A percentile compares a stretch with the other conserved stretches of the same genome.
phyloP scores from a whole-genome alignment of 805 yeast genomes.

The Candida manassasensis region DNA sequence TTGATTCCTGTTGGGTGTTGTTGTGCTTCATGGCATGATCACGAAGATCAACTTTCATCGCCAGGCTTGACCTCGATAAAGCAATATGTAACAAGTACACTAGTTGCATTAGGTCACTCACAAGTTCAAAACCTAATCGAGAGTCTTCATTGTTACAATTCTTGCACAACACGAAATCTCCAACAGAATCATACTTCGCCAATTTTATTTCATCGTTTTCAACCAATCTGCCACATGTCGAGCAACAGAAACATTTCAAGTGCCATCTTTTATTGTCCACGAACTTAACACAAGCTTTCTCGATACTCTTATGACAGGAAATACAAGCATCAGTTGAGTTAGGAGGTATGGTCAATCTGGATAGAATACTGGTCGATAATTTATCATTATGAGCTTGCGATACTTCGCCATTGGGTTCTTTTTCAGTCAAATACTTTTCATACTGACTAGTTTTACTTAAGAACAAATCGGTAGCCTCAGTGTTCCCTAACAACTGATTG shows the following conservation, averaged over 20 bases:
- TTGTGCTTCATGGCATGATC: conserved; percentile 4
- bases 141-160: conserved; percentile 53
- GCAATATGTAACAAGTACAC: conserved; percentile 80
- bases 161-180: conserved; percentile 47
- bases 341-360: conserved; percentile 43
- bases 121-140: conserved; percentile 56
- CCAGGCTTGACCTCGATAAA: conserved; percentile 62
- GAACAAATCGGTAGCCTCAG: conserved; percentile 60
- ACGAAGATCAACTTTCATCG: conserved; percentile 36
- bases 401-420: conserved; percentile 5
- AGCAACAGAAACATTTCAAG: conserved; percentile 63
- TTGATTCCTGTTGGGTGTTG: conserved; percentile 5
- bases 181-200: conserved; percentile 40
- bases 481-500: conserved; percentile 53
- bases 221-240: conserved; percentile 44
- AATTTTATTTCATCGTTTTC: conserved; percentile 35
- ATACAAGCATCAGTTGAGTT: conserved; percentile 75
- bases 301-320: conserved; percentile 70
- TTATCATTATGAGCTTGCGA: conserved; percentile 12
- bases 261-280: conserved; percentile 74
- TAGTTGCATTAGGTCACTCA: conserved; percentile 70
- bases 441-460: conserved; percentile 28
- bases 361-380: conserved; percentile 11
- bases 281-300: conserved; percentile 69
- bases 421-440: conserved; percentile 9